phyloP scores from a whole-genome alignment of 2,329 filamentous ascomycete species.

The Colletotrichum viniferum region DNA sequence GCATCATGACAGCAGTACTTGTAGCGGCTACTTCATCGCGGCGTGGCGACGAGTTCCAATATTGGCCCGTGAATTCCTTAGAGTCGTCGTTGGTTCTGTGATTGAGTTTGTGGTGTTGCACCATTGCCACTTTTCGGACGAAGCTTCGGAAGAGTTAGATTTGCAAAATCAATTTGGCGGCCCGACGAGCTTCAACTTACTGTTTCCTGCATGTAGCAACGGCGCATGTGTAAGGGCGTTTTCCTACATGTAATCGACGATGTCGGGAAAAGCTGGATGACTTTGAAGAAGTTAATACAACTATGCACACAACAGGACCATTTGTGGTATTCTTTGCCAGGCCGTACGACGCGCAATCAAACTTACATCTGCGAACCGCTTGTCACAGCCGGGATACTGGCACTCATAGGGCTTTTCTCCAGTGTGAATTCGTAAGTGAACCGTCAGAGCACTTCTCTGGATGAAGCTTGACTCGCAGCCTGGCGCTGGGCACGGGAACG shows the following conservation, averaged over 20 bases:
- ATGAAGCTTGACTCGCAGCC: constrained; percentile 75
- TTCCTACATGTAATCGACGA: neutral
- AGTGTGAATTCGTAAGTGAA: constrained; percentile 73
- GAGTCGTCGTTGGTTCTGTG: neutral
- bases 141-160: neutral
- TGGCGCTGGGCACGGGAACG: constrained; percentile 64
- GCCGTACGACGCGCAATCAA: neutral
- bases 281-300: neutral
- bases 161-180: neutral
- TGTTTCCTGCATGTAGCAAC: neutral
- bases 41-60: neutral
- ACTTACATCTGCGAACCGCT: constrained; percentile 72
- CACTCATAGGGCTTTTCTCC: constrained; percentile 76
- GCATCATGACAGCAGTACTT: neutral
- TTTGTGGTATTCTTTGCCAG: neutral
- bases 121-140: neutral
- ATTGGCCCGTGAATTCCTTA: neutral
- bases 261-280: neutral
- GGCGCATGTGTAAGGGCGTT: neutral
- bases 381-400: constrained; percentile 67
- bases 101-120: neutral
- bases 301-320: rapidly evolving
- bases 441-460: constrained; percentile 71
- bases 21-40: neutral
- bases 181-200: neutral